phyloP scores from a whole-genome alignment of 192 early-diverging fungal genomes.

The Linnemannia hyalina region DNA sequence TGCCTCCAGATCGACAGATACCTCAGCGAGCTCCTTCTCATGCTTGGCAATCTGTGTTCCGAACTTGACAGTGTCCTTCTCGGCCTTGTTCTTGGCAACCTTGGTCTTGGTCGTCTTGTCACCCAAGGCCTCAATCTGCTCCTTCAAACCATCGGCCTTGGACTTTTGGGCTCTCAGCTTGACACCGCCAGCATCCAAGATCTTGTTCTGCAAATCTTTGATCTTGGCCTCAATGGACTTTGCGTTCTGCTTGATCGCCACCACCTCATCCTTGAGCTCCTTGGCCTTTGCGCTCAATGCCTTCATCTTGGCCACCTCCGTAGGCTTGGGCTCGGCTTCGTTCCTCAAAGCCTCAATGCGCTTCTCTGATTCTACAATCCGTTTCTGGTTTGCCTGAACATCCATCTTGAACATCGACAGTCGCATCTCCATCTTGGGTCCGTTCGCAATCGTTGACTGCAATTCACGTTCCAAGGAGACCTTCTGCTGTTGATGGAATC shows the following conservation, averaged over 20 bases:
- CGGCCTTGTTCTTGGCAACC: slow-evolving; percentile 79
- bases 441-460: slow-evolving; percentile 64
- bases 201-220: slow-evolving; percentile 85
- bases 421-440: slow-evolving; percentile 71
- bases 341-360: slow-evolving; percentile 69
- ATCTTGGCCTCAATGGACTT: slow-evolving; percentile 83
- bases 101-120: slow-evolving; percentile 80
- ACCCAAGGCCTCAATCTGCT: slow-evolving; percentile 78
- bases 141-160: slow-evolving; percentile 83
- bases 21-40: slow-evolving; percentile 75
- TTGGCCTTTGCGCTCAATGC: slow-evolving; percentile 65
- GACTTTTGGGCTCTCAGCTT: slow-evolving; percentile 88
- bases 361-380: slow-evolving; percentile 76
- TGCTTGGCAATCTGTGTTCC: slow-evolving; percentile 72
- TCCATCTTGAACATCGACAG: slow-evolving; percentile 82
- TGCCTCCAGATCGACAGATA: slow-evolving; percentile 72
- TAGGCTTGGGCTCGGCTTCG: slow-evolving; percentile 63
- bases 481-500: slow-evolving; percentile 62
- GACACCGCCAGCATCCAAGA: slow-evolving; percentile 92
- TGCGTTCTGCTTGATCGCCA: slow-evolving; percentile 67
- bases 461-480: slow-evolving; percentile 58
- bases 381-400: slow-evolving; percentile 72
- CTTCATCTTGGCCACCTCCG: slow-evolving; percentile 66
- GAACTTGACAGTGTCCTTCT: slow-evolving; percentile 81
- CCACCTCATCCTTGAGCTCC: slow-evolving; percentile 59